Base-by-base conservation (phyloP, 148 eudicot species). In the Limonium bicolor region DNA sequence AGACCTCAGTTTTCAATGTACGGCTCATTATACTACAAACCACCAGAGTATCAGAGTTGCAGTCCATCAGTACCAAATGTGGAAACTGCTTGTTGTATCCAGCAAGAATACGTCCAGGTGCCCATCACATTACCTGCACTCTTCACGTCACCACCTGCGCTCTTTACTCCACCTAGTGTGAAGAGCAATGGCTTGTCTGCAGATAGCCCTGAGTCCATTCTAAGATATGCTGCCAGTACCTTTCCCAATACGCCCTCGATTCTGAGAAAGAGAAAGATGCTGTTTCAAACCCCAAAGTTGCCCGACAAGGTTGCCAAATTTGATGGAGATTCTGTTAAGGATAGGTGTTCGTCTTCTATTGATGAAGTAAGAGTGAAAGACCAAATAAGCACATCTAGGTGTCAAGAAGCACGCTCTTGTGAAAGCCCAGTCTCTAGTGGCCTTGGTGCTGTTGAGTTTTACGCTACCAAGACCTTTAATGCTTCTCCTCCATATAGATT, bases 241-340 rank as follows among this genome's bases (percentile, higher is more conserved):
- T 87, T 76, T 56, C 80, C 76, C 12, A 77, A 76, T 49, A 79
- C 90, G 20, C 96, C 96, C 60, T 82, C 96, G 27, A 87, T 87
- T 57, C 21, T 82, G 13, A 64, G 96, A 50, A 87, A 82, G 59
- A 82, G 96, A 68, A 79, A 65, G 60, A 51, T 58, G 6, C 51
- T 42, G 46, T 36, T 52, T 35, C 68, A 44, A 36, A 59, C 62
- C 28, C 62, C 67, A 23, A 49, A 31, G 13, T 48, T 47, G 16
- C 45, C 36, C 25, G 58, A 55, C 47, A 61, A 67, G 36, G 54
- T 50, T 41, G 42, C 50, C 46, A 49, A 48, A 41, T 59, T 45
- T 10, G 53, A 52, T n/a, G 67, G 51, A 50, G 67, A 58, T 54
- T 60, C 68, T 37, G 36, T 46, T 56, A 38, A 38, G 19, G 62